phyloP scores from a whole-genome alignment of 192 early-diverging fungal genomes.

The Backusella tuberculispora region DNA sequence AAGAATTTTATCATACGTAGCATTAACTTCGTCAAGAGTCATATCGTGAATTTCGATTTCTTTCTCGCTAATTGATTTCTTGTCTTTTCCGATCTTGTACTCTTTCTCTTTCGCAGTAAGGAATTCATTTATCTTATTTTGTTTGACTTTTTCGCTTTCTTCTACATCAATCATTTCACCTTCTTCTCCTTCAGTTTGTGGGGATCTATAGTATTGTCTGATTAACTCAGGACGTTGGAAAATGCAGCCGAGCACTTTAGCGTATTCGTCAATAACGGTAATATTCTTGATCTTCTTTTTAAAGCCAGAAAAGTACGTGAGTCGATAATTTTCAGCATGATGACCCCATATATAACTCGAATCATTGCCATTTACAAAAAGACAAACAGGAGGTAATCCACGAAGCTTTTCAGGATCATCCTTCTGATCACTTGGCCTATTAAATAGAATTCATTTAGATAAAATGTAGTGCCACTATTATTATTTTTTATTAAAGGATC shows the following conservation, averaged over 20 bases:
- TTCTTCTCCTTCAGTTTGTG: background rate
- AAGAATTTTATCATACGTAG: background rate
- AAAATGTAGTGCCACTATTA: background rate
- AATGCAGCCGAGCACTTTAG: background rate
- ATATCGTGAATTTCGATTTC: background rate
- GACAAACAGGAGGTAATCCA: background rate
- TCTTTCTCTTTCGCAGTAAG: background rate
- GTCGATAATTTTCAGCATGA: conserved; percentile 10
- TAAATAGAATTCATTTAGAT: background rate
- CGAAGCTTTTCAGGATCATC: conserved; percentile 7
- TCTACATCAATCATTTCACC: background rate
- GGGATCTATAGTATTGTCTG: background rate
- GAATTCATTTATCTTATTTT: background rate
- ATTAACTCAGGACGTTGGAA: background rate
- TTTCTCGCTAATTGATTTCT: background rate
- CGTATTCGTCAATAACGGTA: background rate
- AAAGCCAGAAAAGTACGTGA: conserved; percentile 6
- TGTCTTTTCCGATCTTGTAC: background rate
- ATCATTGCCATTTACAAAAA: background rate
- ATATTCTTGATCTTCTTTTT: conserved; percentile 8
- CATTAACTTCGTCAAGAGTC: background rate
- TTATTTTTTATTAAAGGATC: background rate
- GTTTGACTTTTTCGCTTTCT: background rate
- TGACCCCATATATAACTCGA: background rate
- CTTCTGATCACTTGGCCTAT: conserved; percentile 6